Evolutionary conservation across 2,329 filamentous ascomycete genomes (phyloP), one percentile per base, ranked within the genome.

Genomic region (Fusarium tuaranense): DNA sequence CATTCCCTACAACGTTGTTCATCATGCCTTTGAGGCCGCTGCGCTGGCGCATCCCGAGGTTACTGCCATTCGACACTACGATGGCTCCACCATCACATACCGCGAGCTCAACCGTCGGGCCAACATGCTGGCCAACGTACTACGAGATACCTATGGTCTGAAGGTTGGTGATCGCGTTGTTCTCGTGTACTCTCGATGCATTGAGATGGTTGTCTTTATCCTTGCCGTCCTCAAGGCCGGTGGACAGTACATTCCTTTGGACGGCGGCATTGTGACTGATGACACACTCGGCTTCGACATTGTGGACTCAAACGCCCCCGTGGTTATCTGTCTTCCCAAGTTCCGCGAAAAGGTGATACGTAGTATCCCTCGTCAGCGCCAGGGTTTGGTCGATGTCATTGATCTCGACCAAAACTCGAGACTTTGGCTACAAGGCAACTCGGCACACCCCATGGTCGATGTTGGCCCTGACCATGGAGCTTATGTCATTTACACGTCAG

Each of bases 171-270:
- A 75, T n/a, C 72, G 72, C 20, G 71, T 74, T 1, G 72, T 74
- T n/a, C 41, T 75, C n/a, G 72, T 74, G 3, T 74, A 75, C 53
- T 74, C 72, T 0, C 72, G 72, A 8, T 73, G 72, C 9, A 74
- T 74, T 1, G 72, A 74, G 51, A 74, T 74, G 72, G 69, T 74
- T 14, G 62, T 73, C 5, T 74, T 74, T 20, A 74, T 74, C 55
- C 60, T 74, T 22, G 72, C 72, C 2, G 72, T 74, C 2, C 69
- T 74, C 16, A 74, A 74, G 5, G 72, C 72, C 4, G 72, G 72
- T 4, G 72, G 72, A 16, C 72, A 74, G 4, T 74, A 74, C 38
- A 67, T 74, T 14, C 72, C 72, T 34, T 34, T 74, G 30, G 72
- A 74, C 60, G 72, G 72, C 12, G 69, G 72, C 0, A 75, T 74